Conservation (phyloP, 2,329 filamentous ascomycete genomes). For the Rhexocercosporidium sp. region DNA sequence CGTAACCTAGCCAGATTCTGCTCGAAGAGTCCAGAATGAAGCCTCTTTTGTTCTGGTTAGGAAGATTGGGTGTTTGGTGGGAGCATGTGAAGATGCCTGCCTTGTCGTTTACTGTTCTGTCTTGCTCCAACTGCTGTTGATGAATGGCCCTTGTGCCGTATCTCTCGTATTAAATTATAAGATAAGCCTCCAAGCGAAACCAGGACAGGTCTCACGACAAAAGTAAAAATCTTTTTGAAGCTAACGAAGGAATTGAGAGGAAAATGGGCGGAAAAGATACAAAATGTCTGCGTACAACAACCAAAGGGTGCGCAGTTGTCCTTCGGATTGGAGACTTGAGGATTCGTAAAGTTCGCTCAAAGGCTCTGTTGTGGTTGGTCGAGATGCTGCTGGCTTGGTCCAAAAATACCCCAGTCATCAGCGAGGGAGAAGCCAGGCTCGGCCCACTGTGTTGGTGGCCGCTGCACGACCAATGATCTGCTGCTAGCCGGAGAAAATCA, state of each 20-base stretch:
- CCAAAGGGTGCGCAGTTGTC: neutral
- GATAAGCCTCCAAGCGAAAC: slow-evolving; percentile 5
- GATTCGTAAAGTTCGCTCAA: neutral
- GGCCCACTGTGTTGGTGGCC: neutral
- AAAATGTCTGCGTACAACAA: neutral
- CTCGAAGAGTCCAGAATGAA: neutral
- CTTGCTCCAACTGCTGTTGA: slow-evolving; percentile 11
- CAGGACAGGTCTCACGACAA: neutral
- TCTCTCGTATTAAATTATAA: slow-evolving; percentile 8
- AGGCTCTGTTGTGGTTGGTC: neutral
- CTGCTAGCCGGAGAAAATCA: neutral
- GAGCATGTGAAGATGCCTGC: slow-evolving; percentile 17
- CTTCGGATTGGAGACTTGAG: neutral
- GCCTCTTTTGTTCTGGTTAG: neutral
- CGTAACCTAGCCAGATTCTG: neutral
- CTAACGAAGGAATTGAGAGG: neutral
- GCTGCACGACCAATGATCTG: neutral
- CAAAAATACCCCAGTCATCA: slow-evolving; percentile 6
- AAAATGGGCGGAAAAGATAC: neutral
- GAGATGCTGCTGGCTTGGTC: neutral
- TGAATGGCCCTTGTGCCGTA: slow-evolving; percentile 5
- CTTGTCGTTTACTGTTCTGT: neutral
- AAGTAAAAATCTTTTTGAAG: neutral
- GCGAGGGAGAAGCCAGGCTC: neutral
- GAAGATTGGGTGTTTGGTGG: neutral